Evolutionary conservation across 345 rosid species (phyloP), one percentile per base, ranked within the genome.

Genomic region (Excoecaria cochinchinensis): DNA sequence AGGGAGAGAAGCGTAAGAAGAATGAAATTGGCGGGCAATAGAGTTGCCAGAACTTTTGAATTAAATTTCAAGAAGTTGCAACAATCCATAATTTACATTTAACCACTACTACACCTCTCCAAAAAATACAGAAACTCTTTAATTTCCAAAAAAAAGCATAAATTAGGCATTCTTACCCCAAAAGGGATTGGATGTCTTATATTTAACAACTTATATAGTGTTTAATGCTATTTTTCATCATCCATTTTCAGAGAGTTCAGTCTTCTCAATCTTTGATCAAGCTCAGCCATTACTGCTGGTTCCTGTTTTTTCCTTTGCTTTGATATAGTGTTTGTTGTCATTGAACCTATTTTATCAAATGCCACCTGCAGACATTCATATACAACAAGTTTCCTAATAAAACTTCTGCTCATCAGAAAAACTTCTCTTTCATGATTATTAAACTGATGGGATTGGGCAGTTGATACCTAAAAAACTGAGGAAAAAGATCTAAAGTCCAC

Each of bases 221-320:
- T 11, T 6, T 8, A 38, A n/a, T 70, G 70, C 67, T 84, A 82
- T 64, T 85, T 86, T 11, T 84, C 92, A 70, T 75, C 91, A 70
- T 75, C 90, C 83, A 78, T 74, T 78, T 84, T 90, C 38, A 87
- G 74, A 22, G 98, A 87, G 86, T 93, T 91, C 69, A 96, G 86
- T 78, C 97, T 81, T 84, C 97, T 84, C 70, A 91, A 78, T 86
- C 99, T 87, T 86, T 90, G 92, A 80, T 92, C 97, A 24, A 96
- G 94, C 84, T 96, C 99, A 52, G 97, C 98, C 97, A 92, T 86
- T 56, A 96, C 99, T 16, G 97, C 98, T 1, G 97, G 90, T 82
- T 96, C 98, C 81, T 93, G 99, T 83, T 90, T 96, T 82, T 96
- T 96, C 87, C 99, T 86, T 82, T 93, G 90, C 87, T 96, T 96